Conservation (phyloP, 1,284 basidiomycete genomes). For the Ganoderma leucocontextum region DNA sequence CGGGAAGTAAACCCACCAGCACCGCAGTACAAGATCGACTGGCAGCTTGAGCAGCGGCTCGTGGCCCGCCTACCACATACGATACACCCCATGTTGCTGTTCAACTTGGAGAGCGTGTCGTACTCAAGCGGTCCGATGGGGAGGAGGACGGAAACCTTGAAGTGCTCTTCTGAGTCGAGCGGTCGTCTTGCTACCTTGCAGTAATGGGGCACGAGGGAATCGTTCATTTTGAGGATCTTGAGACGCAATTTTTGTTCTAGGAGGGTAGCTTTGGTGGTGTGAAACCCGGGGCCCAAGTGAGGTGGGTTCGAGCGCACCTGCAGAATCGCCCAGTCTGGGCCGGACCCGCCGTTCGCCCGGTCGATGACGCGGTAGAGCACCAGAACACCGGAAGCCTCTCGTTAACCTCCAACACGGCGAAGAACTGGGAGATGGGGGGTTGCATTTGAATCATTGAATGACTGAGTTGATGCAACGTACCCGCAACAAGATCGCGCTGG, state of each 20-base stretch:
- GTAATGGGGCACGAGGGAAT: constrained; percentile 42
- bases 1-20: constrained; percentile 35
- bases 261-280: constrained; percentile 36
- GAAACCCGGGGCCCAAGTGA: constrained; percentile 1
- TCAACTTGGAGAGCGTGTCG: constrained; percentile 47
- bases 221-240: constrained; percentile 46
- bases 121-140: constrained; percentile 49
- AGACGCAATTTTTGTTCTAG: constrained; percentile 46
- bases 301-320: constrained; percentile 15
- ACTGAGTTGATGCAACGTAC: constrained; percentile 37
- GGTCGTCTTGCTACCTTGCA: constrained; percentile 34
- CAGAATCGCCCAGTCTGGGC: constrained; percentile 26
- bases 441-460: neutral
- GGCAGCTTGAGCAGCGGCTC: constrained; percentile 48
- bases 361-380: constrained; percentile 39
- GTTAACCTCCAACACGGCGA: constrained; percentile 42
- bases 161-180: constrained; percentile 40
- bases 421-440: constrained; percentile 35
- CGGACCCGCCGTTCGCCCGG: constrained; percentile 31
- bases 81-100: constrained; percentile 46
- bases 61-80: constrained; percentile 46
- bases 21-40: constrained; percentile 49
- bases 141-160: constrained; percentile 48
- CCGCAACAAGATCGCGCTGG: constrained; percentile 40
- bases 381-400: constrained; percentile 42